phyloP scores from a whole-genome alignment of 352 stramenopile genomes.

The Phytopythium chamaehyphon region DNA sequence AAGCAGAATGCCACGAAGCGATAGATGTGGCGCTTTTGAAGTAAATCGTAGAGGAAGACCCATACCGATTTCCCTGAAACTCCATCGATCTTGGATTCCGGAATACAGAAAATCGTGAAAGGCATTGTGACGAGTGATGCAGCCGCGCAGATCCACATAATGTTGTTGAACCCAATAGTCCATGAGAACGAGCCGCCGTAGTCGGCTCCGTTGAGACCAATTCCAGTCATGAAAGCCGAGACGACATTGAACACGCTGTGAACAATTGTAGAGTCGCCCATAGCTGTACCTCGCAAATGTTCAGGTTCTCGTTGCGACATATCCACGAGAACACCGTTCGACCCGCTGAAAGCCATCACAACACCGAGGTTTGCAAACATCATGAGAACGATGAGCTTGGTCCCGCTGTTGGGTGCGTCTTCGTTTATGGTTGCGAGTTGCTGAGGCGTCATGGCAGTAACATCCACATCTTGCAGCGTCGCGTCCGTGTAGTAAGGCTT shows the following conservation, averaged over 20 bases:
- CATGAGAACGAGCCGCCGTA: slow-evolving; percentile 46
- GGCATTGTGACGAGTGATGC: slow-evolving; percentile 25
- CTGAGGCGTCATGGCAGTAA: slow-evolving; percentile 22
- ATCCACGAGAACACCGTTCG: slow-evolving; percentile 55
- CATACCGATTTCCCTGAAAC: slow-evolving; percentile 12
- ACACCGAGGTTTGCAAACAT: slow-evolving; percentile 69
- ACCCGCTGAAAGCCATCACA: slow-evolving; percentile 67
- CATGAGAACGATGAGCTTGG: slow-evolving; percentile 59
- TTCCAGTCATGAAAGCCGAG: slow-evolving; percentile 34
- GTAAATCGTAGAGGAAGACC: slow-evolving; percentile 36
- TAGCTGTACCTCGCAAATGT: slow-evolving; percentile 24
- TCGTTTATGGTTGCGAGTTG: slow-evolving; percentile 32
- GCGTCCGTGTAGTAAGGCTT: slow-evolving; percentile 38
- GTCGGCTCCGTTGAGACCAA: slow-evolving; percentile 37
- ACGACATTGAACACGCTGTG: slow-evolving; percentile 30
- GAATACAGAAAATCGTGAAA: slow-evolving; percentile 32
- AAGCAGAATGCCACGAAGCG: slow-evolving; percentile 41
- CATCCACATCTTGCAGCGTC: slow-evolving; percentile 18
- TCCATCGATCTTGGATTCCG: slow-evolving; percentile 17
- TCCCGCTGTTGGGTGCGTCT: slow-evolving; percentile 29
- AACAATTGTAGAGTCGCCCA: slow-evolving; percentile 28
- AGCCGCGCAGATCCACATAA: slow-evolving; percentile 38
- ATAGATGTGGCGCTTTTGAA: slow-evolving; percentile 39
- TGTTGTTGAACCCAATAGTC: slow-evolving; percentile 48
- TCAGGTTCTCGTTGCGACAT: slow-evolving; percentile 41